Evolutionary conservation across 805 yeast species (phyloP).

Genomic region (Candida mattraensis): DNA sequence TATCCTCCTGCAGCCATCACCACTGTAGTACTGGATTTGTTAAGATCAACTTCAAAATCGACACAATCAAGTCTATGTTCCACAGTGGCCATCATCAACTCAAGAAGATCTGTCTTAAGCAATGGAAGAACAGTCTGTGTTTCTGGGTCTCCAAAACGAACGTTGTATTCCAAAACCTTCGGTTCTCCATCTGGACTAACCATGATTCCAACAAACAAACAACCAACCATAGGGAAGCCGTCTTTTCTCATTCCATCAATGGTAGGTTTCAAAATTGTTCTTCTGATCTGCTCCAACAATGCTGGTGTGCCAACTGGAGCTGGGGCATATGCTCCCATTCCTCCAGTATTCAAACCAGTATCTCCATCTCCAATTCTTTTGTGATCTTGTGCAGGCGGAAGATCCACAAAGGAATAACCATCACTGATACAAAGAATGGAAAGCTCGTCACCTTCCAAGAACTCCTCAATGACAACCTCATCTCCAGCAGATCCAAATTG

Average conservation of each 20-base stretch:
- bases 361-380: slow-evolving; percentile 94
- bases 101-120: slow-evolving; percentile 87
- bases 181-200: slow-evolving; percentile 79
- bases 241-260: slow-evolving; percentile 95
- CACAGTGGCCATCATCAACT: slow-evolving; percentile 89
- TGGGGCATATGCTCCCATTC: slow-evolving; percentile 99
- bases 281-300: slow-evolving; percentile 67
- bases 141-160: slow-evolving; percentile 99
- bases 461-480: slow-evolving; percentile 93
- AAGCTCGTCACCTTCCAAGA: slow-evolving; percentile 93
- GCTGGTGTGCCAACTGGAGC: slow-evolving; percentile 90
- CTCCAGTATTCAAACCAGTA: slow-evolving; percentile 95
- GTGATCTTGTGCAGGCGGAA: slow-evolving; percentile 98
- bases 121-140: slow-evolving; percentile 95
- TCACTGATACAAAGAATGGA: slow-evolving; percentile 90
- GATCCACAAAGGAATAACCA: slow-evolving; percentile 85
- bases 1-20: slow-evolving; percentile 97
- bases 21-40: slow-evolving; percentile 82
- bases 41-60: slow-evolving; percentile 48
- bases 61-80: slow-evolving; percentile 92
- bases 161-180: slow-evolving; percentile 93
- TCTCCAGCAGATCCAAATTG: slow-evolving; percentile 94
- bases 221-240: slow-evolving; percentile 93
- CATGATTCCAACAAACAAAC: slow-evolving; percentile 94
- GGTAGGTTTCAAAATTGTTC: slow-evolving; percentile 81